Evolutionary conservation across 2,329 filamentous ascomycete species (phyloP), one percentile per base, ranked within the genome.

Genomic region (Berkeleyomyces rouxiae): DNA sequence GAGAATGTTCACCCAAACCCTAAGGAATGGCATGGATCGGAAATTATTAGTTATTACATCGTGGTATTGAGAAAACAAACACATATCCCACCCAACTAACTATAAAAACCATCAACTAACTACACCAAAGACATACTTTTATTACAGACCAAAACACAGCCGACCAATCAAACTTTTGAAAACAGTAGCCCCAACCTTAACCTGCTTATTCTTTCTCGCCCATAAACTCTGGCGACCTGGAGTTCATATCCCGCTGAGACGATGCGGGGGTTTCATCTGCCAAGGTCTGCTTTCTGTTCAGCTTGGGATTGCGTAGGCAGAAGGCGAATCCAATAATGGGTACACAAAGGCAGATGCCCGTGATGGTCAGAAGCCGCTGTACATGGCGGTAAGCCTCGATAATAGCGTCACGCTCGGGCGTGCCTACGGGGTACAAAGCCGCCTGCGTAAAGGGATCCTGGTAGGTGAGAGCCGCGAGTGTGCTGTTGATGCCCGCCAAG

Each of bases 321-420:
- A 74, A 46, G 1, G 76, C 73, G 59, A 79, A 77, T 1, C 64
- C 72, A 39, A 79, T 77, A 31, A 79, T 73, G 33, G 77, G 77
- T 39, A 79, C 71, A 59, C 74, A 77, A 37, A 79, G 70, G 63
- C 75, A 77, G 67, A 79, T 76, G 42, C 78, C 78, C 3, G 75
- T 75, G 62, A 79, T 78, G 61, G 72, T 74, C 7, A 80, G 72
- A 40, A 78, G 68, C 5, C 74, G 72, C 72, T 79, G 77, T 0
- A 76, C 72, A 53, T 77, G 70, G 67, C 77, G 73, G 67, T 79
- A 79, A 3, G 76, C 70, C 6, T 68, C 67, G 63, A 79, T 72
- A 46, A 79, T 73, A 62, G 71, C 76, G 3, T 66, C 64, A 33
- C 77, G 74, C 70, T 78, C 75, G 3, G 71, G 71, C 0, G 74